Evolutionary conservation across 2,329 filamentous ascomycete genomes (phyloP), one percentile per base, ranked within the genome.

Genomic region (Diaporthe batatas): DNA sequence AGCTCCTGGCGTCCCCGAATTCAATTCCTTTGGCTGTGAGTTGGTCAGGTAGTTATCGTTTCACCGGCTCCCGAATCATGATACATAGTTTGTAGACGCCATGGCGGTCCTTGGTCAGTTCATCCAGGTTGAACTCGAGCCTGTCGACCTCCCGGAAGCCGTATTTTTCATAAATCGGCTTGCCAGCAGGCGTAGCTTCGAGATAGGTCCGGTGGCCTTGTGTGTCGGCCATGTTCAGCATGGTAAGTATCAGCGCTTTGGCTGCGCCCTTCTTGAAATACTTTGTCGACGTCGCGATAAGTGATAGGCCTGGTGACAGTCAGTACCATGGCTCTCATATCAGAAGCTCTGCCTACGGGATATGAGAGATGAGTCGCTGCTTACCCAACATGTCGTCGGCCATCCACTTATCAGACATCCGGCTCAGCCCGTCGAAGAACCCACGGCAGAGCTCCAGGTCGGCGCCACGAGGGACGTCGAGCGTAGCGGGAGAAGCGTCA

Each of bases 271-370:
- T 36, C 18, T 53, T 67, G 14, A 67, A 53, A 53, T 67, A 53
- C n/a, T 67, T 67, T 18, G 62, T 67, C 14, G 62, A 67, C 47
- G 62, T 67, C 14, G 62, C 47, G 25, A 67, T 67, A 6, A 67
- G 62, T 1, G 62, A 67, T 2, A 67, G 62, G 8, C 47, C 62
- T 67, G 16, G 12, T 6, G 29, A 11, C 8, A 11, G 47, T 67
- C 32, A 67, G 62, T 36, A 36, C 21, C 29, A 34, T 36, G 8
- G 6, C 14, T 18, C 6, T 21, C 18, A 14, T 6, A 0, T 5
- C 18, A 32, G 2, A 3, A 49, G 11, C 14, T n/a, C 1, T 32
- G 59, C 42, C 18, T 11, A 5, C 2, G 5, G 29, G 18, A 21
- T 3, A 18, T 14, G 6, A 49, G 44, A 12, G 21, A 51, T 12